Percentiles rank a stretch among this genome's conserved stretches.
These are phyloP conservation scores for Thraustochytrium striatum DNA, from an alignment of 352 stramenopile species.

Conservation along the genomic window DNA sequence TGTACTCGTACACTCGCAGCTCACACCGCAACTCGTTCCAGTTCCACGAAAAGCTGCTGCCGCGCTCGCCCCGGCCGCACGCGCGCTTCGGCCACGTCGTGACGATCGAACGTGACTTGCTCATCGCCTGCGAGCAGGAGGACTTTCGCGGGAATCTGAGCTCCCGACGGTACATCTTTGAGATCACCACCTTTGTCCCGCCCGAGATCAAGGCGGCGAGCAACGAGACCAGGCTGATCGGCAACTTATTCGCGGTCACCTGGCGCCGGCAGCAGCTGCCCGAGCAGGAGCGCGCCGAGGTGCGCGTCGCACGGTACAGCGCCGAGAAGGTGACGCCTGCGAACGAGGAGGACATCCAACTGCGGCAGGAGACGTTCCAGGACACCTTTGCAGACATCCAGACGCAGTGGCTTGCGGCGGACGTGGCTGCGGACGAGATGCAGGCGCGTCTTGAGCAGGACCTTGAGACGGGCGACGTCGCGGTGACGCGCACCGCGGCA, in stretches of 20 bases:
- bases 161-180: slow-evolving; percentile 9
- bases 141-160: slow-evolving; percentile 3
- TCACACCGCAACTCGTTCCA: background rate
- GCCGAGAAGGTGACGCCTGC: background rate
- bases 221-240: background rate
- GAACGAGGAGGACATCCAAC: background rate
- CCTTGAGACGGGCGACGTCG: slow-evolving; percentile 65
- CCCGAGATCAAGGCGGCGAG: background rate
- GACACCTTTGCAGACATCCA: slow-evolving; percentile 14
- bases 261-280: background rate
- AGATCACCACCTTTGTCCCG: background rate
- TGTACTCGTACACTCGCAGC: slow-evolving; percentile 36
- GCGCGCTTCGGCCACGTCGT: slow-evolving; percentile 42
- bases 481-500: slow-evolving; percentile 65
- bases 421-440: slow-evolving; percentile 39
- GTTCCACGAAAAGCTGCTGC: background rate
- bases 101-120: background rate
- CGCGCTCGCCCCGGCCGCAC: background rate
- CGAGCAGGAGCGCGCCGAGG: background rate
- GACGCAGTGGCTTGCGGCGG: background rate
- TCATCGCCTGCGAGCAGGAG: slow-evolving; percentile 33
- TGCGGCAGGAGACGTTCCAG: background rate
- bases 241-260: slow-evolving; percentile 33
- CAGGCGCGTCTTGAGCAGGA: slow-evolving; percentile 61
- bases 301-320: background rate